Evolutionary conservation across 257 asterid species (phyloP), one percentile per base, ranked within the genome.

Genomic region (Solanum habrochaites): DNA sequence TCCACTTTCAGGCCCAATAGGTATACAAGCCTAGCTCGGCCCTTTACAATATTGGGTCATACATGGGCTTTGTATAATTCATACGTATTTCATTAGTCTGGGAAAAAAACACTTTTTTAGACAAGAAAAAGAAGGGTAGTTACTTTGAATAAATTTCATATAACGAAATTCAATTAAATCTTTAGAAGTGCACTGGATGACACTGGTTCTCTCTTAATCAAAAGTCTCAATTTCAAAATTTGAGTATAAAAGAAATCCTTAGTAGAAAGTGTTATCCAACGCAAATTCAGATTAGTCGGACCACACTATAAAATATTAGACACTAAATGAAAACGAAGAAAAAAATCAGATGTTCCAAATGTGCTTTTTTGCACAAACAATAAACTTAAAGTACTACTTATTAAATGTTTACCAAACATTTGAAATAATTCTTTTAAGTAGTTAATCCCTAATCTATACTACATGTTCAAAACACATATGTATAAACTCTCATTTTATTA

Each of bases 231-330:
- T n/a, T 56, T 56, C 2, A 10, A 56, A 11, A 0, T 3, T 0
- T 56, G 11, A 56, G 11, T 56, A 20, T 56, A n/a, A 56, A 56
- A 18, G n/a, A 56, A 1, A 7, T 20, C 4, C 1, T 56, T 56
- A n/a, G 8, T 20, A 56, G 25, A 2, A 56, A 56, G 11, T 4
- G 11, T 0, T 56, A 2, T 10, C 11, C 64, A 0, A 0, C 25
- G 2, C 5, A 2, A 56, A 56, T 56, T 56, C 1, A 1, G 8
- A 56, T 52, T 52, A 18, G 10, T 52, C 0, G 62, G 1, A 52
- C n/a, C 21, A n/a, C 4, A 18, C 39, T 5, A 35, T 35, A 6
- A 35, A 35, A 35, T 35, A 56, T 56, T n/a, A 0, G 11, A 56
- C 11, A 20, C n/a, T 56, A 4, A 5, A 20, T 20, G 11, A 2